Conservation (phyloP, 192 early-diverging fungal genomes). For the Chytriomyces sp. region DNA sequence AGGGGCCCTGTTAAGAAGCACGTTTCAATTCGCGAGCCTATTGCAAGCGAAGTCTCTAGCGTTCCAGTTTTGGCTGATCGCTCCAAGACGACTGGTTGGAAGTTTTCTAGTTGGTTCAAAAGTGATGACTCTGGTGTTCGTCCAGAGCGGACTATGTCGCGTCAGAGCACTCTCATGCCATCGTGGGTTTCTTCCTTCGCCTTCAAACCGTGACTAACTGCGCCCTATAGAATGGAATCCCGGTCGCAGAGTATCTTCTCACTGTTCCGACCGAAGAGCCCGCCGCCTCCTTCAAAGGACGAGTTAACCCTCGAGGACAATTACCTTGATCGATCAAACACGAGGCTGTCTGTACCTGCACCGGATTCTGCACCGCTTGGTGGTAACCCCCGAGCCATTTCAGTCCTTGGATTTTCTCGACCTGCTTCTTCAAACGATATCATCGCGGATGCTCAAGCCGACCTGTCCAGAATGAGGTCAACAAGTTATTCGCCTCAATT, state of each 20-base stretch:
- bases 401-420: background rate
- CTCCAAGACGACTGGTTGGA: background rate
- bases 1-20: background rate
- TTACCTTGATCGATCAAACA: background rate
- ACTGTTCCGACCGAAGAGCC: background rate
- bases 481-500: background rate
- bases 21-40: background rate
- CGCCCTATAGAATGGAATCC: too few species aligned
- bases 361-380: too few species aligned
- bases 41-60: background rate
- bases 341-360: background rate
- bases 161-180: background rate
- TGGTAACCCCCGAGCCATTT: background rate
- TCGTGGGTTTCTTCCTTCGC: too few species aligned
- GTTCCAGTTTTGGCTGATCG: background rate
- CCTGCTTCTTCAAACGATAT: background rate
- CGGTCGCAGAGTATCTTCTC: background rate
- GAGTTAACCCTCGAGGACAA: background rate
- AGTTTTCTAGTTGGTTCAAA: background rate
- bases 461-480: background rate
- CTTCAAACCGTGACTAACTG: too few species aligned
- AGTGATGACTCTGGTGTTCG: background rate
- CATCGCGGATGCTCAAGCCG: background rate
- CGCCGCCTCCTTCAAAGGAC: background rate
- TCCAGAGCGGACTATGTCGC: background rate